These are phyloP conservation scores for Zopfochytrium polystomum DNA, from an alignment of 371 early-diverging fungal genomes.

Conservation along the genomic window DNA sequence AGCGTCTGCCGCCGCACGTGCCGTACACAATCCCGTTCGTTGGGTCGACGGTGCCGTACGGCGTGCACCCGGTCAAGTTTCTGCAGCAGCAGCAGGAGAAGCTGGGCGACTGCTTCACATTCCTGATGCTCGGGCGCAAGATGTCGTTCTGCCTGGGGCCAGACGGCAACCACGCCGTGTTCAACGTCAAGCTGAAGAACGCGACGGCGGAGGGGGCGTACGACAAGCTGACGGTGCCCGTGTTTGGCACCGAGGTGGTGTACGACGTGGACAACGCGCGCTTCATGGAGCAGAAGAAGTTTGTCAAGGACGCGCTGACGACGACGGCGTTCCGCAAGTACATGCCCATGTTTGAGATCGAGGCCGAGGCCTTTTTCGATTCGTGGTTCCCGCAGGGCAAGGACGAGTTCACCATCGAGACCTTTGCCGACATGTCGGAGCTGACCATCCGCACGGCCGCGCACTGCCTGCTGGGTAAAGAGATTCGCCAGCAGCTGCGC, in stretches of 20 bases:
- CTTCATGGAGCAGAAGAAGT: conserved; percentile 97
- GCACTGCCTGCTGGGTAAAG: conserved; percentile 89
- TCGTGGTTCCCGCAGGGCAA: conserved; percentile 38
- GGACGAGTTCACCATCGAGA: conserved; percentile 58
- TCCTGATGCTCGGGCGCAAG: conserved; percentile 85
- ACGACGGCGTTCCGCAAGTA: conserved; percentile 82
- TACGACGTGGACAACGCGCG: conserved; percentile 90
- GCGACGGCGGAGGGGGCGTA: conserved; percentile 95
- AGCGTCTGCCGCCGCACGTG: conserved; percentile 69
- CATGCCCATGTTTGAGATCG: conserved; percentile 83
- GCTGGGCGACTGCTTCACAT: conserved; percentile 91
- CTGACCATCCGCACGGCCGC: conserved; percentile 94
- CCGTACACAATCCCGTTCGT: conserved; percentile 86
- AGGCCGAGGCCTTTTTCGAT: conserved; percentile 64
- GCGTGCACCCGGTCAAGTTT: conserved; percentile 86
- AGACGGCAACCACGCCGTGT: conserved; percentile 94
- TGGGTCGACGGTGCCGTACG: conserved; percentile 85
- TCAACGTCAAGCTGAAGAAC: conserved; percentile 85
- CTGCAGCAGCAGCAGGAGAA: conserved; percentile 64
- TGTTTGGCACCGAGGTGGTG: conserved; percentile 94
- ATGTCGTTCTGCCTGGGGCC: conserved; percentile 86
- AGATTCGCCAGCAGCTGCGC: conserved; percentile 82
- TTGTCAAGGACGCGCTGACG: conserved; percentile 89
- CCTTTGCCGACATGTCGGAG: conserved; percentile 80
- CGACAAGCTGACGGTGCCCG: conserved; percentile 87